Base-by-base conservation (phyloP, 2,329 filamentous ascomycete species). In the Colletotrichum sp. region DNA sequence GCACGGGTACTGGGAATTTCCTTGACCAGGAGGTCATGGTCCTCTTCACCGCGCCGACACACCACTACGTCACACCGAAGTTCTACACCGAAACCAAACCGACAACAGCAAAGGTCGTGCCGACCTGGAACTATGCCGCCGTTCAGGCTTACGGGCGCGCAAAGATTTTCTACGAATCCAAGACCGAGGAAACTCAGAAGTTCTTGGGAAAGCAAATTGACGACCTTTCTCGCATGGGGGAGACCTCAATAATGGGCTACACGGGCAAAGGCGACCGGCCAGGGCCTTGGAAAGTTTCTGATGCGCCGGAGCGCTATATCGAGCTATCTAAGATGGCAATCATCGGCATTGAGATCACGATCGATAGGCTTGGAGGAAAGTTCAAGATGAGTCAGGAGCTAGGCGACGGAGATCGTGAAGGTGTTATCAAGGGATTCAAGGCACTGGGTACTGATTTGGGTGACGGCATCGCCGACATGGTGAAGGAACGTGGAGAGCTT, bases 41-140 rank as follows among this genome's bases (percentile, higher is more conserved):
- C 4, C 84, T 94, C 18, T 94, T 94, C 86, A 93, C 87, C 61
- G 87, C 86, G 0, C 85, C 88, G 0, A 48, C 70, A 28, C 89
- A 94, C 48, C 91, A 93, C 82, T 94, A 94, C 78, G 89, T 94
- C 7, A 93, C 93, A 0, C 92, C 93, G 1, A 92, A 93, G 75
- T 94, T 94, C 83, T 94, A 94, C 84, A 86, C 84, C 13, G 87
- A 92, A 78, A 94, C 93, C 2, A 94, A 94, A 80, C 92, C 92
- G 0, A 81, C 79, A 0, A 92, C 89, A 0, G 92, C 88, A 13
- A 94, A 94, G 78, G 92, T 94, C 0, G 93, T 93, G 7, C 92
- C 92, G 1, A 94, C 93, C 0, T 94, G 93, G 93, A 92, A 94
- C 82, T 94, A 94, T 79, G 86, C 91, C 0, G 92, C 92, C 0